These are phyloP conservation scores for Amanita exitialis DNA, from an alignment of 768 basidiomycete genomes.

Conservation along the genomic window DNA sequence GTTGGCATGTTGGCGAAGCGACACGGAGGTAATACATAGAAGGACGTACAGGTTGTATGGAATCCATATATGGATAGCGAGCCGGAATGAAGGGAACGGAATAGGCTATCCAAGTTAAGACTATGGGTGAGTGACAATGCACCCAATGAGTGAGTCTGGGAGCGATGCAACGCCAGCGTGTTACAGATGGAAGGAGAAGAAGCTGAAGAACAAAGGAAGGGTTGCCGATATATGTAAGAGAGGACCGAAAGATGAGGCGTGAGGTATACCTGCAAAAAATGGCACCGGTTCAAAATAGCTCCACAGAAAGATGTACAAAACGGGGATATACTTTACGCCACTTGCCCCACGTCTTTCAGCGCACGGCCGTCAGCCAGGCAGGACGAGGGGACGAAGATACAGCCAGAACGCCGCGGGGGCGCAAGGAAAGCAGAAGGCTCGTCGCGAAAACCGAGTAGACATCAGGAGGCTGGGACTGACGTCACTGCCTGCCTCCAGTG, in stretches of 20 bases:
- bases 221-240: background rate
- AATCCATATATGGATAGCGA: conserved; percentile 5
- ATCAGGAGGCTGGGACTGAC: conserved; percentile 1
- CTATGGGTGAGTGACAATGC: background rate
- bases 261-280: conserved; percentile 7
- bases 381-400: background rate
- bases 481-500: background rate
- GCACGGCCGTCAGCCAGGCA: background rate
- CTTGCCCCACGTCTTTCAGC: conserved; percentile 1
- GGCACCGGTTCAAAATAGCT: conserved; percentile 9
- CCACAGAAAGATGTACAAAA: conserved; percentile 8
- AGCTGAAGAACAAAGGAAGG: background rate
- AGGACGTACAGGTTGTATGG: conserved; percentile 3
- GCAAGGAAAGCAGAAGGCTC: background rate
- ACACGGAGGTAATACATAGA: conserved; percentile 2
- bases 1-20: background rate
- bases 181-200: background rate
- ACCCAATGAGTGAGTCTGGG: background rate
- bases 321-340: conserved; percentile 9
- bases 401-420: too few species aligned
- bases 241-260: conserved; percentile 3
- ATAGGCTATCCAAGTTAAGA: background rate
- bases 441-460: conserved; percentile 3
- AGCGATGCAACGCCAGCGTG: conserved; percentile 5
- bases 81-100: background rate